phyloP scores from a whole-genome alignment of 495 filamentous ascomycete species.

The Glutinoglossum americanum region DNA sequence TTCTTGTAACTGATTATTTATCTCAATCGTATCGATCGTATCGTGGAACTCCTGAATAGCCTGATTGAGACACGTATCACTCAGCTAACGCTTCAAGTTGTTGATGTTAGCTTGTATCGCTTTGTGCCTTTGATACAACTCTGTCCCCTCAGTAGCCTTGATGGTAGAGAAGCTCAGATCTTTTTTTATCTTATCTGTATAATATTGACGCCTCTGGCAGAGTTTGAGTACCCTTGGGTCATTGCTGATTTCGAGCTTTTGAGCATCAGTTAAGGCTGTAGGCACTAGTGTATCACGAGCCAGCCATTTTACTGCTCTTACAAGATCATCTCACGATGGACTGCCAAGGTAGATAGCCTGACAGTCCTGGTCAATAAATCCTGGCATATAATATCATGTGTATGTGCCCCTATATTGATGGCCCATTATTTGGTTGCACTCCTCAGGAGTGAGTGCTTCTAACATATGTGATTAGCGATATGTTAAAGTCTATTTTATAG shows the following conservation, averaged over 20 bases:
- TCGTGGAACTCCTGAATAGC: slow-evolving; percentile 8
- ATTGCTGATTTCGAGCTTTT: slow-evolving; percentile 6
- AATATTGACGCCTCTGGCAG: background rate
- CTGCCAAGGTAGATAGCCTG: slow-evolving; percentile 8
- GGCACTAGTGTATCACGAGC: slow-evolving; percentile 4
- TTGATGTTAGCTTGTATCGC: slow-evolving; percentile 4
- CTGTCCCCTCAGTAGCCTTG: slow-evolving; percentile 7
- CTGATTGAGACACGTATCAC: background rate
- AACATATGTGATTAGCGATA: background rate
- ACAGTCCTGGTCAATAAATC: slow-evolving; percentile 2
- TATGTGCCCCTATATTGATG: slow-evolving; percentile 3
- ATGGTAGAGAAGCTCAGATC: slow-evolving; percentile 2
- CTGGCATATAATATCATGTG: slow-evolving; percentile 8
- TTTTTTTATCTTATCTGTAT: slow-evolving; percentile 2
- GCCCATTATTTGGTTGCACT: slow-evolving; percentile 8
- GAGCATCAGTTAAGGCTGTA: slow-evolving; percentile 3
- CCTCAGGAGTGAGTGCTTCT: background rate
- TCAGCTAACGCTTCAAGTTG: slow-evolving; percentile 1
- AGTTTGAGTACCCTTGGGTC: background rate
- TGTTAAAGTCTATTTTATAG: background rate
- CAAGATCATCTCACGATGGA: slow-evolving; percentile 5
- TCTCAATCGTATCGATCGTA: slow-evolving; percentile 6
- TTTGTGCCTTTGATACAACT: slow-evolving; percentile 5
- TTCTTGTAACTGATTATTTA: slow-evolving; percentile 7
- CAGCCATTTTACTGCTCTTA: slow-evolving; percentile 5